Conservation (phyloP, 2,329 filamentous ascomycete genomes). For the Penicillium glabrum region DNA sequence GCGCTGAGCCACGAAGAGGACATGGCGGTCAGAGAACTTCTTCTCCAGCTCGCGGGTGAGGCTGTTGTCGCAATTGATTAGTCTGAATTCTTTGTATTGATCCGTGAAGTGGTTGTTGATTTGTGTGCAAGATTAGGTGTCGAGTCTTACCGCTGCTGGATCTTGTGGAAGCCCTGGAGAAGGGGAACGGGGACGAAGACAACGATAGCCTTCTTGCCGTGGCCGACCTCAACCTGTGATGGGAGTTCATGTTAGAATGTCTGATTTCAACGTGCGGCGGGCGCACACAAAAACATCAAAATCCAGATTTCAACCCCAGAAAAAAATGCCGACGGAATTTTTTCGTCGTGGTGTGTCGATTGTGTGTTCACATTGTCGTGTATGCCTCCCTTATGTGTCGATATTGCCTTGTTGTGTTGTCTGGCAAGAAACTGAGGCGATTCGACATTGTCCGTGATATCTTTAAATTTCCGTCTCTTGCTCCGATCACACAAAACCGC, state of each 20-base stretch:
- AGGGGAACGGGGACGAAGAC: slow-evolving; percentile 99
- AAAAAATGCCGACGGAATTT: slow-evolving; percentile 3
- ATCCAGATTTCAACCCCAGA: slow-evolving; percentile 1
- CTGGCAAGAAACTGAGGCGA: neutral
- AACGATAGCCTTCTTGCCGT: slow-evolving; percentile 99
- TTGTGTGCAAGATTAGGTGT: slow-evolving; percentile 8
- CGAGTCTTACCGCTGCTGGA: slow-evolving; percentile 90
- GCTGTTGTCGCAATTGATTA: slow-evolving; percentile 49
- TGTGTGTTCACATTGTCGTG: neutral
- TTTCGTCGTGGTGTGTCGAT: neutral
- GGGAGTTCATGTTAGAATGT: slow-evolving; percentile 26
- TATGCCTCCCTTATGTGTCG: neutral
- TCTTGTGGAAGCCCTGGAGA: slow-evolving; percentile 97
- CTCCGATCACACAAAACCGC: slow-evolving; percentile 10
- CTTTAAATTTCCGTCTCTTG: slow-evolving; percentile 14
- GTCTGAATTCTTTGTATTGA: neutral
- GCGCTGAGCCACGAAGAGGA: slow-evolving; percentile 97
- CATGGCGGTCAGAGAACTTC: slow-evolving; percentile 99
- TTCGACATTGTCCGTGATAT: slow-evolving; percentile 10
- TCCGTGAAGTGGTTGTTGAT: neutral
- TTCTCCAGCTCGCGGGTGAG: slow-evolving; percentile 99
- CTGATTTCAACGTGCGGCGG: slow-evolving; percentile 10
- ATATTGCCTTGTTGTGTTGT: slow-evolving; percentile 3
- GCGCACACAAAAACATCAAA: slow-evolving; percentile 14
- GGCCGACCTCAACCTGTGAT: slow-evolving; percentile 96